Conservation (phyloP, 192 early-diverging fungal genomes). For the Backusella psychrophila region DNA sequence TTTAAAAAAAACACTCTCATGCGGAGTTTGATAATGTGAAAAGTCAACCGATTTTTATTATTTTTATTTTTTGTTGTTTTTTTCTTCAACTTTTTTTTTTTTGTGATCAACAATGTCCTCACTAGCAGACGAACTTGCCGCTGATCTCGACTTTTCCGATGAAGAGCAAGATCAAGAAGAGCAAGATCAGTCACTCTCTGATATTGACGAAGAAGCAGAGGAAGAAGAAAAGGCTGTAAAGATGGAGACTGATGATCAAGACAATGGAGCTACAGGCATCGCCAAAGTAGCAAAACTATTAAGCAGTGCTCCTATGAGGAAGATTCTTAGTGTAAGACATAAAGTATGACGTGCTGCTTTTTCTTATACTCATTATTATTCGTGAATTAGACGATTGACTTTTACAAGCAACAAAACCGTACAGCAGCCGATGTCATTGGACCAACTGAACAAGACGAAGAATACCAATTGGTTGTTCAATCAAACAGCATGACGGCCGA, state of each 20-base stretch:
- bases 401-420: constrained; percentile 15
- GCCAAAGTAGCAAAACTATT: constrained; percentile 65
- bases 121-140: constrained; percentile 80
- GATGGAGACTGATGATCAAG: constrained; percentile 39
- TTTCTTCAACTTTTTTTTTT: not conserved
- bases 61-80: not conserved
- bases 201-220: constrained; percentile 43
- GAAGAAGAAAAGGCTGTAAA: constrained; percentile 48
- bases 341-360: no score
- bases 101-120: constrained; percentile 49
- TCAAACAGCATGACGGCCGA: constrained; percentile 84
- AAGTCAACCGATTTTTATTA: no score
- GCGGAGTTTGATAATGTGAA: no score
- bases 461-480: constrained; percentile 82
- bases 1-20: no score
- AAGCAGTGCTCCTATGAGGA: constrained; percentile 54
- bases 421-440: constrained; percentile 55
- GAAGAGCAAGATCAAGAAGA: constrained; percentile 21
- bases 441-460: constrained; percentile 81
- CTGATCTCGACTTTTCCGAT: constrained; percentile 81
- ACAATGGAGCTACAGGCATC: constrained; percentile 49
- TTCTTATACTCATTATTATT: not conserved
- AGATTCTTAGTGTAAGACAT: constrained; percentile 56
- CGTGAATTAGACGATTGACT: constrained; percentile 24
- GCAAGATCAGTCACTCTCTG: constrained; percentile 30